Base-by-base conservation (phyloP, 1,139 yeast species). In the Candida sanyaensis region DNA sequence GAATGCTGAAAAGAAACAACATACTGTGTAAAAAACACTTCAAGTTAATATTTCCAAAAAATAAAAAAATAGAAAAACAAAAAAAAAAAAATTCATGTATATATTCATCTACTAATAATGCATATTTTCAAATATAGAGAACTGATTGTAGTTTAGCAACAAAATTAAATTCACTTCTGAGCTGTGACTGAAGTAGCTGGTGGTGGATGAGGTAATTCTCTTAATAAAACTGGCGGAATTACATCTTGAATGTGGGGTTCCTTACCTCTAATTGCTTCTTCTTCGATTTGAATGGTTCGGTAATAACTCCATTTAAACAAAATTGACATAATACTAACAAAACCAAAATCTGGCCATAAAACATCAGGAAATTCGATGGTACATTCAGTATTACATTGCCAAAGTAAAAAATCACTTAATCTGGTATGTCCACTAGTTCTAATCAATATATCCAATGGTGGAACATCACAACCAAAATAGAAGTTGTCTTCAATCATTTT, bases 391-490 rank as follows among this genome's bases (percentile, higher is more conserved):
- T 70, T 74, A 50, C 81, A 74, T 59, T 81, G 85, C 85, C 86
- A 81, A 47, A 80, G 63, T 78, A 81, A 73, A 58, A n/a, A 78
- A 81, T 81, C 85, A 51, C 83, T 78, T 48, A 80, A 63, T 46
- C 86, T 64, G 1, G 75, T 71, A 53, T 81, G 84, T 5, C 86
- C 86, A 49, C 83, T 78, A 2, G 85, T 81, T 53, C 85, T 66
- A 11, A 80, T 69, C 53, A 81, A 62, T 7, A 81, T 65, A 58
- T 81, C 85, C 39, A 81, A 70, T 1, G 77, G 76, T 2, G 77
- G 77, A 9, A 73, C 63, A 23, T 66, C 68, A 1, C 68, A 67
- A 4, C 77, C 80, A 52, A 74, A 73, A 57, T 80, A 80, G 68
- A 80, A 72, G 54, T 75, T 66, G 12, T 66, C 62, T 29, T 65